Conservation (phyloP, 257 asterid species). For the Pogostemon cablin region DNA sequence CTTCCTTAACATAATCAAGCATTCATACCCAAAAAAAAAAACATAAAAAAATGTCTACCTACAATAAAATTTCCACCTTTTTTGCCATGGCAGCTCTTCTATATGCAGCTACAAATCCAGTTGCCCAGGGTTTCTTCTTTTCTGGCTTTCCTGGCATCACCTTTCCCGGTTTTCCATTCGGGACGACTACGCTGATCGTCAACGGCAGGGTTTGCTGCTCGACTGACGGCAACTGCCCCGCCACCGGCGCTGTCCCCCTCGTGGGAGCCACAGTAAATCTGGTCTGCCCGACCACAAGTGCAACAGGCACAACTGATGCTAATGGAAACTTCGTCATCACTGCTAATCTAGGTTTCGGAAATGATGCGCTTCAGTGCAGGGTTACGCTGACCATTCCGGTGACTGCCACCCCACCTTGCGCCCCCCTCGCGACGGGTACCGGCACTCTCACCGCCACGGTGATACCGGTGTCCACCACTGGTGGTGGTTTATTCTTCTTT, state of each 20-base stretch:
- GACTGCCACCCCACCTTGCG: neutral
- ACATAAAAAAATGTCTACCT: neutral
- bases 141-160: no score
- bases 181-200: neutral
- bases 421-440: neutral
- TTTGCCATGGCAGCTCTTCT: neutral
- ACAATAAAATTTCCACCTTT: neutral
- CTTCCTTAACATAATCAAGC: no score
- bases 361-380: neutral
- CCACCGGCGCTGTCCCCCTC: neutral
- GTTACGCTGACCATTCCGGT: neutral
- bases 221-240: neutral
- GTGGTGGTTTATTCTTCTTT: no score
- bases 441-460: no score
- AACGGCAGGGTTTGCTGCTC: neutral
- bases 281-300: neutral
- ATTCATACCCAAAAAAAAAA: no score
- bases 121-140: neutral
- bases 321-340: neutral
- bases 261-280: neutral
- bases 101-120: neutral
- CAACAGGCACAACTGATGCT: neutral
- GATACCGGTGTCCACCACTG: no score
- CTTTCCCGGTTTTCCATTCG: no score
- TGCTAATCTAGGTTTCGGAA: neutral